Percentiles rank a stretch among this genome's conserved stretches.
Evolutionary conservation across 257 asterid genomes (phyloP).

Genomic region (Rehmannia glutinosa): DNA sequence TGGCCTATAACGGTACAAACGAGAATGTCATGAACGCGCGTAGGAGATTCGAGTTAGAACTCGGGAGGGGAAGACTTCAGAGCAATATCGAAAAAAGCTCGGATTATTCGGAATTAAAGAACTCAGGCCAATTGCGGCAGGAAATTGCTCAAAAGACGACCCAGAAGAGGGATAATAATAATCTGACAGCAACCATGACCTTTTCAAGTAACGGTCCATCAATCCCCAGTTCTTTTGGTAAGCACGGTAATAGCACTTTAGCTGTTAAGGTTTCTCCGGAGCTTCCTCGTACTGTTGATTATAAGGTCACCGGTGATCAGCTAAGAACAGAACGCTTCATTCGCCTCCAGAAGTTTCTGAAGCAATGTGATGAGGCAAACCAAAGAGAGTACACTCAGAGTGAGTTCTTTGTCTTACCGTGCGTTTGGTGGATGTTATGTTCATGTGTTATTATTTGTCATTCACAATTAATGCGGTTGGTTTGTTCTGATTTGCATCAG

Average conservation of each 20-base stretch:
- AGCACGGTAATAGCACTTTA: conserved; percentile 36
- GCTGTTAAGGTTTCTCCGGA: conserved; percentile 48
- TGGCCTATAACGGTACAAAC: conserved; percentile 46
- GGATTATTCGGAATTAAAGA: conserved; percentile 42
- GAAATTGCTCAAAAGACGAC: conserved; percentile 38
- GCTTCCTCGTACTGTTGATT: conserved; percentile 31
- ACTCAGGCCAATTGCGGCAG: conserved; percentile 29
- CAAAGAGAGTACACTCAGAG: conserved; percentile 54
- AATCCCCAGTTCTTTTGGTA: conserved; percentile 41
- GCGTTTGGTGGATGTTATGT: conserved; percentile 15
- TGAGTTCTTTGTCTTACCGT: conserved; percentile 40
- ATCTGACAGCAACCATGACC: conserved; percentile 30
- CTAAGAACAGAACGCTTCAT: conserved; percentile 54
- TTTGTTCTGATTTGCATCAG: conserved; percentile 41
- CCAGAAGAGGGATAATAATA: conserved; percentile 39
- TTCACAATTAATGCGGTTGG: conserved; percentile 3
- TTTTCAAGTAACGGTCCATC: conserved; percentile 44
- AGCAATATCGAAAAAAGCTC: conserved; percentile 44
- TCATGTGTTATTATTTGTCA: neutral
- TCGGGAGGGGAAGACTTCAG: conserved; percentile 70
- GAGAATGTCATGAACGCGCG: conserved; percentile 84
- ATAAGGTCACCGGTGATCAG: conserved; percentile 42
- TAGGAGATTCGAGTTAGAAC: conserved; percentile 85
- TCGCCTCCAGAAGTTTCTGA: conserved; percentile 69
- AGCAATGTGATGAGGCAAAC: conserved; percentile 63